Evolutionary conservation across 148 eudicot genomes (phyloP), one percentile per base, ranked within the genome.

Genomic region (Nepenthes gracilis): DNA sequence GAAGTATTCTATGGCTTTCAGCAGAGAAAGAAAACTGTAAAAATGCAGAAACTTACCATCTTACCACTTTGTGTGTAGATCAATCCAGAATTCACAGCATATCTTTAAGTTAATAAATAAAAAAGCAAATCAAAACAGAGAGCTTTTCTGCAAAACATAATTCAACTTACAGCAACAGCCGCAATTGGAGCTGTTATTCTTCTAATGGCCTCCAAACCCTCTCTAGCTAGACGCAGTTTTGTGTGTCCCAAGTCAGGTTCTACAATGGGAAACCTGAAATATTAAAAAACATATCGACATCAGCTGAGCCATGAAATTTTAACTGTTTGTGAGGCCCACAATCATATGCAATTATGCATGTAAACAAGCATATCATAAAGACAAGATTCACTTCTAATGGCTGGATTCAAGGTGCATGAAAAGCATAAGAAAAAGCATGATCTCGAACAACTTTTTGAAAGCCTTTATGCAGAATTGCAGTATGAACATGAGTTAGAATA

Each of bases 231-330:
- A 50, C 85, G 94, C 64, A 93, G 85, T 75, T 84, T 93, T 57
- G 98, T 88, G 76, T 93, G 98, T 65, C 89, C 96, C 57, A 95
- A 85, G 79, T 88, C 98, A 49, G 98, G 96, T 81, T 93, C 96
- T 61, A 93, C 80, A 59, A 93, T 93, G 12, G 98, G 95, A 77
- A 88, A 93, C 76, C 98, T 92, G 80, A 40, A 65, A 47, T 33
- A 54, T 49, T 52, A 65, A 67, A 33, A 56, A 15, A 37, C 33
- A 60, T 33, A 52, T 64, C 55, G 37, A 61, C 51, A 51, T 65
- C 58, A 64, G 4, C 47, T 35, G 2, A 57, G 59, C 8, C 34
- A 15, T 58, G 48, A 4, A 47, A 47, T 37, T 35, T 35, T 34
- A 65, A 48, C 49, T 63, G 36, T 14, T 48, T 37, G 23, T 55